A percentile compares a stretch with the other conserved stretches of the same genome.
Conservation (phyloP, 805 yeast species). For the Pichia membranifaciens region DNA sequence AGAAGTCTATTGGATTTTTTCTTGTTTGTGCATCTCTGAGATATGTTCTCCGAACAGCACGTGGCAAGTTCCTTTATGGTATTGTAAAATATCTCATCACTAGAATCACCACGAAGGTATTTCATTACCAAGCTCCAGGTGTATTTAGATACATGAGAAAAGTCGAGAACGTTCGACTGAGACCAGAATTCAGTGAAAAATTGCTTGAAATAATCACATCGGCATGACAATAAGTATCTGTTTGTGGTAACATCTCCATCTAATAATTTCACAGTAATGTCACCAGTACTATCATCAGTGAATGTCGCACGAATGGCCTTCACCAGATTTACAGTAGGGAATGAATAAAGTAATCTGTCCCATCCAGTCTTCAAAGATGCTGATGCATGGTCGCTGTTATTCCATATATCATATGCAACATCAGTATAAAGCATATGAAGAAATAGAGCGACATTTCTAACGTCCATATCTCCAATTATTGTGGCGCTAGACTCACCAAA, state of each 20-base stretch:
- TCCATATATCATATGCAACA: conserved; percentile 41
- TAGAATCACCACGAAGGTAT: conserved; percentile 53
- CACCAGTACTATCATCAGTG: conserved; percentile 22
- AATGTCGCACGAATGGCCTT: neutral
- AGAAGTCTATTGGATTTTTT: neutral
- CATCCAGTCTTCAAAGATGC: conserved; percentile 9
- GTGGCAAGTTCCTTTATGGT: conserved; percentile 12
- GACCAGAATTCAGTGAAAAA: conserved; percentile 53
- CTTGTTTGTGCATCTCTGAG: too few relatives aligned
- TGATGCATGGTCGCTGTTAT: conserved; percentile 13
- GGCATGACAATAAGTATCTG: conserved; percentile 44
- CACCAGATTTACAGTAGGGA: conserved; percentile 3
- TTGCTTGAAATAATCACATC: conserved; percentile 62
- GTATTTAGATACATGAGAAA: conserved; percentile 36
- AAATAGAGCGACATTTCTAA: conserved; percentile 33
- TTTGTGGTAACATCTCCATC: conserved; percentile 45
- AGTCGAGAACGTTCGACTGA: conserved; percentile 13
- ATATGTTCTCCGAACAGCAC: neutral
- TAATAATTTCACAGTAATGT: conserved; percentile 40
- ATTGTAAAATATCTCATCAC: conserved; percentile 35
- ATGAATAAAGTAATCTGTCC: conserved; percentile 11
- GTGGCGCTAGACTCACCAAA: neutral
- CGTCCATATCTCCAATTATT: conserved; percentile 23
- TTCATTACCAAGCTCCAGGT: conserved; percentile 47
- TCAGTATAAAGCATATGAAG: conserved; percentile 49